A percentile compares a stretch with the other conserved stretches of the same genome.
Evolutionary conservation across 345 rosid genomes (phyloP).

Genomic region (Eucalyptus pumila): DNA sequence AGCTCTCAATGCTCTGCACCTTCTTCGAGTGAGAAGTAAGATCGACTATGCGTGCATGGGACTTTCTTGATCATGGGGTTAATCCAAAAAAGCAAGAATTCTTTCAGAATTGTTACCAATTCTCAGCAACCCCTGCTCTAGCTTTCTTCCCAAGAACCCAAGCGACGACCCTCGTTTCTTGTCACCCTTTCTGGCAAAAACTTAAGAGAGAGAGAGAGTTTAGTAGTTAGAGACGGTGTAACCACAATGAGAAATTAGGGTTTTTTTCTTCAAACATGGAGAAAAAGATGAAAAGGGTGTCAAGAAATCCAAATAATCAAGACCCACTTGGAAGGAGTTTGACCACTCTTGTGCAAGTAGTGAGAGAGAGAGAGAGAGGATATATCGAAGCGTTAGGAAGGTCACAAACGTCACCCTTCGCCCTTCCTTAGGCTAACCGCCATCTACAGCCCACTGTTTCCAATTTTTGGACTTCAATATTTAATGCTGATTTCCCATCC

Average conservation of each 20-base stretch:
- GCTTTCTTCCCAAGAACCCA: background rate
- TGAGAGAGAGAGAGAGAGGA: background rate
- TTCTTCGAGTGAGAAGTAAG: background rate
- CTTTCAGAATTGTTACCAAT: background rate
- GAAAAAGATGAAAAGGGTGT: background rate
- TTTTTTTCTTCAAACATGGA: background rate
- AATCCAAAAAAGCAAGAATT: background rate
- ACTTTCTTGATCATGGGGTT: background rate
- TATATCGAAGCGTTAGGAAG: background rate
- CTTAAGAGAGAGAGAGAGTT: background rate
- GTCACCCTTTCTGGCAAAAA: background rate
- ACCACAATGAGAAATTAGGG: constrained; percentile 17
- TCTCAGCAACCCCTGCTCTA: background rate
- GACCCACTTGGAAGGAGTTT: background rate
- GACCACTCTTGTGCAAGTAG: background rate
- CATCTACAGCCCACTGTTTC: background rate
- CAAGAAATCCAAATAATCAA: background rate
- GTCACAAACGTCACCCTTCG: background rate
- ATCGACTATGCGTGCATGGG: background rate
- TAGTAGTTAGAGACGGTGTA: constrained; percentile 28
- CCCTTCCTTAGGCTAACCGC: background rate
- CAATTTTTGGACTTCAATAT: background rate
- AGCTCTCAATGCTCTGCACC: background rate
- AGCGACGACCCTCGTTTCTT: background rate
- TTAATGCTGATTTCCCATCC: background rate